A percentile compares a stretch with the other conserved stretches of the same genome.
phyloP scores from a whole-genome alignment of 164 flowering plant genomes.

The Stephania cephalantha region DNA sequence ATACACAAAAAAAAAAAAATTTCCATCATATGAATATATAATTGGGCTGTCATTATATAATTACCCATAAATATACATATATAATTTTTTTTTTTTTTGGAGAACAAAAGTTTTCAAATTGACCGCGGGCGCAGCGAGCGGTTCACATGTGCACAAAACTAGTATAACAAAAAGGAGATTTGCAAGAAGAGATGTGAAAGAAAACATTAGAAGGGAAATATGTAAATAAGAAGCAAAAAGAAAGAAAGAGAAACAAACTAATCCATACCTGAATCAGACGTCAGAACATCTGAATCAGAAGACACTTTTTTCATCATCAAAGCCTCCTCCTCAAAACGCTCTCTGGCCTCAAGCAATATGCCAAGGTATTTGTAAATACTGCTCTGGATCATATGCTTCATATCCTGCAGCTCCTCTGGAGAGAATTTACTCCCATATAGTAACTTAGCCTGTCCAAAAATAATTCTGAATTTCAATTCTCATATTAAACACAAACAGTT shows the following conservation, averaged over 20 bases:
- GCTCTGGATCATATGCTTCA: slow-evolving; percentile 94
- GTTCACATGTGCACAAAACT: too few relatives aligned
- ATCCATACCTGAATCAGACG: slow-evolving; percentile 36
- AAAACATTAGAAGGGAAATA: neutral
- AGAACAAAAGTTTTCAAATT: too few relatives aligned
- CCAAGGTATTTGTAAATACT: slow-evolving; percentile 93
- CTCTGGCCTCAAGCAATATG: slow-evolving; percentile 89
- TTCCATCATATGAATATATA: too few relatives aligned
- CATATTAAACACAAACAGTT: too few relatives aligned
- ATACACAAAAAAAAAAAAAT: too few relatives aligned
- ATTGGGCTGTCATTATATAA: too few relatives aligned
- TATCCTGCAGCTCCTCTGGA: slow-evolving; percentile 62
- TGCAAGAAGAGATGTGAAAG: neutral
- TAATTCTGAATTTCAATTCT: neutral
- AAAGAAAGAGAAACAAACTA: neutral
- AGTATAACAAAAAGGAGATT: neutral
- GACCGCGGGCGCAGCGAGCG: too few relatives aligned
- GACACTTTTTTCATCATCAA: slow-evolving; percentile 22
- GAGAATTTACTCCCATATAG: slow-evolving; percentile 72
- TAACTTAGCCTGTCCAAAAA: slow-evolving; percentile 65
- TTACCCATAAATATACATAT: too few relatives aligned
- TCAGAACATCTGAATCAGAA: slow-evolving; percentile 22
- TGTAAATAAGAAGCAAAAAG: neutral
- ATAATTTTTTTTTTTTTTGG: too few relatives aligned
- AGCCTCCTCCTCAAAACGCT: slow-evolving; percentile 93